phyloP scores from a whole-genome alignment of 1,284 basidiomycete species.

The Trichosporon asahii region DNA sequence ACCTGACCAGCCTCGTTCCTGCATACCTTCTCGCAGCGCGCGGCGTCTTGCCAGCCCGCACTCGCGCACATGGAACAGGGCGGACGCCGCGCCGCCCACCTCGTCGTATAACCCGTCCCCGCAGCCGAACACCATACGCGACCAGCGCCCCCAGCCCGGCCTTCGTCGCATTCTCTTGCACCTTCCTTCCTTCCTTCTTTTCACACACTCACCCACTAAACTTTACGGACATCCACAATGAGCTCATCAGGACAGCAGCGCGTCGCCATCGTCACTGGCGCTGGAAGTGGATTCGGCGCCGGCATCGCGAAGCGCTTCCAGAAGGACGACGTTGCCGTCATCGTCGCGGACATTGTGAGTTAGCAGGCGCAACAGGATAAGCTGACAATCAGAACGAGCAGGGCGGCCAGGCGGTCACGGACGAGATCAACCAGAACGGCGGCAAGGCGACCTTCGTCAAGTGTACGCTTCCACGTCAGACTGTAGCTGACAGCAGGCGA shows the following conservation, averaged over 20 bases:
- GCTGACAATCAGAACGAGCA: conserved; percentile 15
- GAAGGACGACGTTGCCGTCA: conserved; percentile 18
- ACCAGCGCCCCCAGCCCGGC: not conserved
- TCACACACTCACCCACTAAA: not conserved
- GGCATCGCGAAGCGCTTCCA: conserved; percentile 20
- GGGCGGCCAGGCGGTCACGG: conserved; percentile 15
- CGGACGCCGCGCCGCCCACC: not conserved
- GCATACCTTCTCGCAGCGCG: not conserved
- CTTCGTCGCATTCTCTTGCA: not conserved
- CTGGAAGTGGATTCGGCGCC: conserved; percentile 21
- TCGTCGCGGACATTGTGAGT: conserved; percentile 21
- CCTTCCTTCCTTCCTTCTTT: not conserved
- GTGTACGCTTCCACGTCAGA: not conserved
- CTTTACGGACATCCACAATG: not conserved
- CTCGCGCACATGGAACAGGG: not conserved
- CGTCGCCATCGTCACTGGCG: conserved; percentile 23
- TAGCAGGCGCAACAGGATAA: not conserved
- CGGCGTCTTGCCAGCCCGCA: not conserved
- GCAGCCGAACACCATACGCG: not conserved
- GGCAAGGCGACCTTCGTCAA: conserved; percentile 23
- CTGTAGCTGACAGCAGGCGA: conserved; percentile 9
- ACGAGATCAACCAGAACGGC: conserved; percentile 17
- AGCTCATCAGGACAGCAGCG: conserved; percentile 10
- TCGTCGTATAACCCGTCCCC: not conserved
- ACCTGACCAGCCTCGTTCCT: not conserved